Percentiles rank a stretch among this genome's conserved stretches.
Evolutionary conservation across 495 filamentous ascomycete genomes (phyloP).

Genomic region (Hypoxylon intermedium): DNA sequence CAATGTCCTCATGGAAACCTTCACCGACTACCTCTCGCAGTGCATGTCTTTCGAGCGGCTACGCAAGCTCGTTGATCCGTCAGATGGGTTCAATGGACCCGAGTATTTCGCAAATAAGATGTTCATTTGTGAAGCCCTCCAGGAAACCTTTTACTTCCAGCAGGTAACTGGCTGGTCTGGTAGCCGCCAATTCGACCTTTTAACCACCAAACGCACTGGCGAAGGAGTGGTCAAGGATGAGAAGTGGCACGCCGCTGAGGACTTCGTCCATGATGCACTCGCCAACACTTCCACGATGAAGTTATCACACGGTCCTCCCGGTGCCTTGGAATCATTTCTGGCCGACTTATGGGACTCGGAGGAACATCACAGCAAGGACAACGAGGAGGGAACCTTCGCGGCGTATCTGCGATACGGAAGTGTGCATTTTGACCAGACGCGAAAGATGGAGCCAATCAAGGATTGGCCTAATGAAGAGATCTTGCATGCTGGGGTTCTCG

Average conservation of each 20-base stretch:
- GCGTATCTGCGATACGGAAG: conserved; percentile 48
- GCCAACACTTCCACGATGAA: conserved; percentile 43
- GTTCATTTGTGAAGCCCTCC: conserved; percentile 26
- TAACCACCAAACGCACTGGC: conserved; percentile 31
- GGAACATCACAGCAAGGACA: conserved; percentile 43
- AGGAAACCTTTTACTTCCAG: conserved; percentile 39
- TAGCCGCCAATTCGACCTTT: conserved; percentile 38
- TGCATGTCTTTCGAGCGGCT: conserved; percentile 42
- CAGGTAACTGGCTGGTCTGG: conserved; percentile 37
- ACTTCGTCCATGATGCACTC: conserved; percentile 38
- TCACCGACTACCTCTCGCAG: conserved; percentile 42
- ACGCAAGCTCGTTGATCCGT: conserved; percentile 40
- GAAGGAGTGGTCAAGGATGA: conserved; percentile 30
- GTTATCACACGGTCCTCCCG: conserved; percentile 38
- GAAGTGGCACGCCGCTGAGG: conserved; percentile 38
- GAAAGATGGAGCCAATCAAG: conserved; percentile 31
- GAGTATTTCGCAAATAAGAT: conserved; percentile 41
- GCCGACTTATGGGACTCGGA: conserved; percentile 43
- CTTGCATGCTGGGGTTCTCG: conserved; percentile 29
- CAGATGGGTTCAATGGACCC: conserved; percentile 42
- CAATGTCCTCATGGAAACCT: conserved; percentile 30
- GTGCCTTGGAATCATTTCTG: conserved; percentile 33
- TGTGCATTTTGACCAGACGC: conserved; percentile 46
- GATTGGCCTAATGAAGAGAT: conserved; percentile 38
- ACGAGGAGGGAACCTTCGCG: conserved; percentile 45